A percentile compares a stretch with the other conserved stretches of the same genome.
Conservation (phyloP, 768 basidiomycete species). For the Suillus fuscotomentosus region DNA sequence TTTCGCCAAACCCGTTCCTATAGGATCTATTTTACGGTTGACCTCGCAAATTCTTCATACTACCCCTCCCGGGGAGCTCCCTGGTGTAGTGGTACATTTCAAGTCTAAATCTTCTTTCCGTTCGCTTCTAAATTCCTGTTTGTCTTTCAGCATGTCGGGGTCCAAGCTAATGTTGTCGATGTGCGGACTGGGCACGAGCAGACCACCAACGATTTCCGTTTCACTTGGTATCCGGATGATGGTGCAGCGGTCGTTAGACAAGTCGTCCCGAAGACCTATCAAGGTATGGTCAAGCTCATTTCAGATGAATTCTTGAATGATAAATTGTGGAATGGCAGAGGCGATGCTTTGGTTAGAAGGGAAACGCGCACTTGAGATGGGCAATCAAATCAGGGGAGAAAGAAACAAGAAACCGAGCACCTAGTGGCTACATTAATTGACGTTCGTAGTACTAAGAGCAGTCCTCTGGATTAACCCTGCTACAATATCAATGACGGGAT, state of each 20-base stretch:
- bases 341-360: conserved; percentile 87
- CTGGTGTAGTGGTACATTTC: conserved; percentile 57
- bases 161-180: conserved; percentile 71
- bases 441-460: neutral
- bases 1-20: conserved; percentile 78
- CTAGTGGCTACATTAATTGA: neutral
- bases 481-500: neutral
- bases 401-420: neutral
- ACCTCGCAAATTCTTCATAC: conserved; percentile 69
- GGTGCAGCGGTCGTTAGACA: conserved; percentile 36
- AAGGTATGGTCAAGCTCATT: conserved; percentile 38
- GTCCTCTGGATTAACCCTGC: neutral
- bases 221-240: conserved; percentile 62
- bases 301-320: neutral
- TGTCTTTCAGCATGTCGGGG: conserved; percentile 58
- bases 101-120: neutral
- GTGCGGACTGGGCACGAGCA: conserved; percentile 61
- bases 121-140: neutral
- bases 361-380: conserved; percentile 66
- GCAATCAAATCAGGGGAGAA: conserved; percentile 55
- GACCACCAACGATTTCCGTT: conserved; percentile 74
- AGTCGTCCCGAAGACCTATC: conserved; percentile 70
- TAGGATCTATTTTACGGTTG: conserved; percentile 77
- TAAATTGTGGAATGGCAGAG: conserved; percentile 42
- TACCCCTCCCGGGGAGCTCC: conserved; percentile 22